Base-by-base conservation (phyloP, 2,329 filamentous ascomycete species). In the Microdochium nivale region DNA sequence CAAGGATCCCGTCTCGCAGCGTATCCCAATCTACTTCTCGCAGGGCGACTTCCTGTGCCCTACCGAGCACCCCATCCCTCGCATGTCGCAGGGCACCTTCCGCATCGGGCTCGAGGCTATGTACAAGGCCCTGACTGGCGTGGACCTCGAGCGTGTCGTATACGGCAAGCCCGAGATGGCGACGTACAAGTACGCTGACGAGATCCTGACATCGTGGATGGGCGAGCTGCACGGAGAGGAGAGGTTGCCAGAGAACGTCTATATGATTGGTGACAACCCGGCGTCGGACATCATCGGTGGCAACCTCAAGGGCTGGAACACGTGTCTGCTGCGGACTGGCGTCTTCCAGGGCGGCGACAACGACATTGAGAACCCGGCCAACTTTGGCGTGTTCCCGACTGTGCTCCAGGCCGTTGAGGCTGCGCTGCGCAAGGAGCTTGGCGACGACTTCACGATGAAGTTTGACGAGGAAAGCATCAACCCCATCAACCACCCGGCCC, bases 271-370 rank as follows among this genome's bases (percentile, higher is more conserved):
- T 57, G 85, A 88, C 69, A 88, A 88, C 72, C 85, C 84, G 7
- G 81, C 82, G 25, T 86, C 82, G 25, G 85, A 88, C 64, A 88
- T 88, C 61, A 76, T 86, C 56, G 86, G 86, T 55, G 86, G 86
- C 55, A 90, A 90, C 76, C 86, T 84, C 78, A 88, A 90, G 68
- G 84, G 84, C 54, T 90, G 86, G 87, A 90, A 90, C 71, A 89
- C 86, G 2, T 89, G 86, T 63, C 70, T 90, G 51, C 86, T 90
- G 52, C 81, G 86, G 63, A 90, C 86, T 0, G 87, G 87, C 70
- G 86, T 90, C 48, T 89, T 86, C 78, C 84, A 88, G 71, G 86
- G 86, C 55, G 84, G 80, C 19, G 84, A 82, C 53, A 90, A 90
- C 64, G 87, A 90, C 63, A 77, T 84, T 67, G 75, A 88, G 70